Evolutionary conservation across 805 yeast species (phyloP).

Genomic region (Lachancea thermotolerans): DNA sequence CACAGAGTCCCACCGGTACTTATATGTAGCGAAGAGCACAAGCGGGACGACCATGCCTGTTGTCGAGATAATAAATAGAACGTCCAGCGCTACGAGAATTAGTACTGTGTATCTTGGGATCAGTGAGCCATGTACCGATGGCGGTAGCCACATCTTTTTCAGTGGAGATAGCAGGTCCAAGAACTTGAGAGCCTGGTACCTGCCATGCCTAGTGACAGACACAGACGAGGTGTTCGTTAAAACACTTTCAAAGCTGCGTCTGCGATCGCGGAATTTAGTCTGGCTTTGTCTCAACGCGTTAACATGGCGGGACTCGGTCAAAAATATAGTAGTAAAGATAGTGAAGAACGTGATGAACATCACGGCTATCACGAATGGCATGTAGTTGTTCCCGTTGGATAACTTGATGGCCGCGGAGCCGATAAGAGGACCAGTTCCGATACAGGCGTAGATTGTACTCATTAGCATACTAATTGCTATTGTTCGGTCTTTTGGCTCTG

Average conservation of each 20-base stretch:
- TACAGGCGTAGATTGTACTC: constrained; percentile 54
- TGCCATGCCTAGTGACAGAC: constrained; percentile 10
- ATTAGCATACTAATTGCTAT: constrained; percentile 50
- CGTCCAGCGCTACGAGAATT: constrained; percentile 42
- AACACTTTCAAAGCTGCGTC: constrained; percentile 23
- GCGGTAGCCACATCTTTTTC: constrained; percentile 44
- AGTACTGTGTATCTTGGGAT: constrained; percentile 43
- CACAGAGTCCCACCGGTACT: constrained; percentile 47
- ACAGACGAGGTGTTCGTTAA: constrained; percentile 24
- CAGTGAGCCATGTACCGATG: constrained; percentile 24
- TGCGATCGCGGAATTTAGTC: constrained; percentile 27
- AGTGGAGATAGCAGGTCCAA: constrained; percentile 41
- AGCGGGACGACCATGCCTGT: constrained; percentile 37
- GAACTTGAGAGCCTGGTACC: constrained; percentile 12
- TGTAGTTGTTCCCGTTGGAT: constrained; percentile 24
- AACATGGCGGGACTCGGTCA: constrained; percentile 61
- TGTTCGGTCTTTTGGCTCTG: constrained; percentile 52
- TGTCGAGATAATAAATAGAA: constrained; percentile 36
- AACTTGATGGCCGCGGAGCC: constrained; percentile 38
- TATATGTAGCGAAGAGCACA: constrained; percentile 47
- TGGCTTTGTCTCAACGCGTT: constrained; percentile 50
- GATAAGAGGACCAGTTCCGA: constrained; percentile 58
- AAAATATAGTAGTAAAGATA: constrained; percentile 32
- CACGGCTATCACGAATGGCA: constrained; percentile 30
- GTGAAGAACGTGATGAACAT: constrained; percentile 30